Base-by-base conservation (phyloP, 2,329 filamentous ascomycete species). In the Epichloe gansuensis region DNA sequence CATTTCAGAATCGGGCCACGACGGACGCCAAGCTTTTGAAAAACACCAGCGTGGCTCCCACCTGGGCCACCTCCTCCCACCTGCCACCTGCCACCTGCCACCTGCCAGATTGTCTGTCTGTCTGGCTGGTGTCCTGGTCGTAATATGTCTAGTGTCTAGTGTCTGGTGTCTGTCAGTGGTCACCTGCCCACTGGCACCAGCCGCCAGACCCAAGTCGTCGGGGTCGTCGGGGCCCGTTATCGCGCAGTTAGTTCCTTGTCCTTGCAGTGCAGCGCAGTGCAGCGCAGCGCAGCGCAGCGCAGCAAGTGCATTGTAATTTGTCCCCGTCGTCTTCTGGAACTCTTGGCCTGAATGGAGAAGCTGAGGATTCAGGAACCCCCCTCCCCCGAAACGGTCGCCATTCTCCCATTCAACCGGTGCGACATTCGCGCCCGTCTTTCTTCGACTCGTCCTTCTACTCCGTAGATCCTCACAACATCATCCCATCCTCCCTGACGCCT, bases 311-410 rank as follows among this genome's bases (percentile, higher is more conserved):
- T 25, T 44, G 49, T 45, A 21, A 21, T 21, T 21, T 21, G 17
- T 21, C 17, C 45, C 27, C 31, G 45, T 47, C 43, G 43, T 27
- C 49, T 51, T 51, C 49, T 51, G 49, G 49, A 51, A 51, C 27
- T 50, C 47, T 34, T n/a, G 12, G 31, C 23, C 23, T 23, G 46
- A 40, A 21, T 31, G 11, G 48, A 54, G 51, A 43, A 56, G 59
- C 45, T 64, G 59, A 56, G 31, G 13, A 21, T 21, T 21, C 17
- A 15, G 25, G 35, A 25, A 11, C n/a, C 36, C 43, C 50, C 38
- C 17, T 17, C 17, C 39, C 51, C 34, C 34, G 34, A 52, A 46
- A 49, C 51, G 46, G 51, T 48, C 23, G 51, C 40, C 40, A 21
- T n/a, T 17, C 39, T 12, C 34, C 15, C 39, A 42, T 21, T 27